Base-by-base conservation (phyloP, 2,329 filamentous ascomycete genomes). In the Venturia pyrina region DNA sequence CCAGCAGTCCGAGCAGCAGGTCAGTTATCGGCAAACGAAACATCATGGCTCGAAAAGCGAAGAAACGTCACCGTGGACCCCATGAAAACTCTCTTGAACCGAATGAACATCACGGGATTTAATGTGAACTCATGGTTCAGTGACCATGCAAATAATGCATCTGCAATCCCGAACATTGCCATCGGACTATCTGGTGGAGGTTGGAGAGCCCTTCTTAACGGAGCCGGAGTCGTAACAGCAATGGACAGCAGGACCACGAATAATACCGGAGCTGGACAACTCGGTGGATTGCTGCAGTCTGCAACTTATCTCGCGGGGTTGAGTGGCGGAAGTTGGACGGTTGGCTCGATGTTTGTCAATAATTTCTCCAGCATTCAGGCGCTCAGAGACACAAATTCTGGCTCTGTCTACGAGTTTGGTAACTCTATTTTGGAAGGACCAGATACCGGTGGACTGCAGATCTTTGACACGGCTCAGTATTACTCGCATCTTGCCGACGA, bases 191-290 rank as follows among this genome's bases (percentile, higher is more conserved):
- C 91, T 0, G 91, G 91, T 10, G 92, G 92, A 73, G 92, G 92
- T 40, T 96, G 95, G 75, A 83, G 92, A 66, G 91, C 92, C n/a
- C 81, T 96, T 78, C 80, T 93, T 78, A 93, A 89, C 72, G 91
- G 90, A 46, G 92, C 88, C n/a, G 92, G 92, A 67, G 88, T 88
- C 56, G 71, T 96, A 17, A 84, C 89, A 41, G 92, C 91, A 0
- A 92, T 91, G 69, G 92, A 96, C 74, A 84, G 77, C 70, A 84
- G 92, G 21, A 92, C 89, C 0, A 74, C 80, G 0, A 84, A 85
- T 65, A 80, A 86, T 2, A 89, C 85, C 0, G 77, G 72, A 8
- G 72, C 78, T 4, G 90, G 90, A 4, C 89, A 91, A 59, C 80
- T 96, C 24, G 90, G 91, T 62, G 92, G 92, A 2, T 78, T 96